Conservation (phyloP, 2,329 filamentous ascomycete genomes). For the Sordariomycetes sp. region DNA sequence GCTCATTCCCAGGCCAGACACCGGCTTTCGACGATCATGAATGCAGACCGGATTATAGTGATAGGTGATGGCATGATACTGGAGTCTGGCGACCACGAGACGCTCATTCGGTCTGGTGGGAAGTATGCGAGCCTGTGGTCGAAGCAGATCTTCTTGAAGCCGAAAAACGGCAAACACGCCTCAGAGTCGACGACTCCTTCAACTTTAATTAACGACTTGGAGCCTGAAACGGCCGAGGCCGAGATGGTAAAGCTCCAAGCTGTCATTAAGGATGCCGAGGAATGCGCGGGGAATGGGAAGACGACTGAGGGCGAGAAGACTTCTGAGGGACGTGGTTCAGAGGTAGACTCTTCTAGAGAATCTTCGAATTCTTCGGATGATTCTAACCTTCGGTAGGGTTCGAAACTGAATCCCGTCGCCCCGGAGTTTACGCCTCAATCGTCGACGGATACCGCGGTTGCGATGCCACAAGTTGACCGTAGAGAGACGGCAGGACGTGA, state of each 20-base stretch:
- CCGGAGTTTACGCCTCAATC: slow-evolving; percentile 37
- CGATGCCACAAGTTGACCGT: neutral
- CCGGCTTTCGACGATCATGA: slow-evolving; percentile 57
- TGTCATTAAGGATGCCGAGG: slow-evolving; percentile 9
- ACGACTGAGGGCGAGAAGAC: slow-evolving; percentile 6
- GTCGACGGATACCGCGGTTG: slow-evolving; percentile 7
- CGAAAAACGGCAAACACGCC: slow-evolving; percentile 20
- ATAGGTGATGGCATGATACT: slow-evolving; percentile 47
- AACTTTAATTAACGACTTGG: slow-evolving; percentile 21
- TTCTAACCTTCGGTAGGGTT: slow-evolving; percentile 33
- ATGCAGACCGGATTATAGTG: slow-evolving; percentile 54
- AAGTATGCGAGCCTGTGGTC: slow-evolving; percentile 54
- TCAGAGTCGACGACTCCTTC: slow-evolving; percentile 10
- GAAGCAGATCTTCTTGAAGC: slow-evolving; percentile 42
- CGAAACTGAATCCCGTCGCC: slow-evolving; percentile 40
- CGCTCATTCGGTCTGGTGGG: slow-evolving; percentile 42
- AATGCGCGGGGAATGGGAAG: slow-evolving; percentile 10
- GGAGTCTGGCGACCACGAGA: slow-evolving; percentile 49
- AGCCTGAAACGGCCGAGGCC: slow-evolving; percentile 18
- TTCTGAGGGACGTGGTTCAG: neutral
- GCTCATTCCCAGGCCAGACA: slow-evolving; percentile 28
- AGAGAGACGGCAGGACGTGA: neutral
- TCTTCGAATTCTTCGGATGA: slow-evolving; percentile 9
- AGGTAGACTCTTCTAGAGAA: slow-evolving; percentile 4
- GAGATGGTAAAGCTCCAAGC: slow-evolving; percentile 19